Base-by-base conservation (phyloP, 495 filamentous ascomycete species). In the Pyronema omphalodes region DNA sequence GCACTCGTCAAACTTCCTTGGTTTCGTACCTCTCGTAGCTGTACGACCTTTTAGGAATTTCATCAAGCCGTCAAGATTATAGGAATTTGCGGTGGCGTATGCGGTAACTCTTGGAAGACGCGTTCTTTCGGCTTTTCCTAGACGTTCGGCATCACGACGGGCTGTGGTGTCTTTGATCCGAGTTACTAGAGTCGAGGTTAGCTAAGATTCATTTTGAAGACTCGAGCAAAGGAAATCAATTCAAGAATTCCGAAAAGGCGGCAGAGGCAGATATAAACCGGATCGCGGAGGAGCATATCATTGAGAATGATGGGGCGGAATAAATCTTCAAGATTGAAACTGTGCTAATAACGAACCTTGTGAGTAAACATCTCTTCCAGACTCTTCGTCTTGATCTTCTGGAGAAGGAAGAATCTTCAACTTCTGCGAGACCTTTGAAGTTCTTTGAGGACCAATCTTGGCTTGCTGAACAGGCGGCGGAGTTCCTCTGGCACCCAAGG, bases 151-250 rank as follows among this genome's bases (percentile, higher is more conserved):
- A 74, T 95, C 93, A 57, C 91, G 78, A 51, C 91, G 73, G 9
- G 91, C 89, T 0, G 85, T 93, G 2, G 88, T 88, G 66, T 98
- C 91, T 68, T 95, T 96, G 68, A 98, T 96, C 36, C 93, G 80
- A 8, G 77, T 70, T 75, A 93, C 74, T 54, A 14, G n/a, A 37
- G 36, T 9, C 44, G 11, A 15, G 44, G 44, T 47, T 11, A 47
- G 39, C 17, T 43, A 6, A 43, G 1, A 2, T 41, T 7, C 39
- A 12, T 41, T 41, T 17, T 3, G 3, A 41, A 41, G 15, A 17
- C 39, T 17, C 15, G 11, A 41, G 11, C 3, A 7, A 47, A 11
- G 19, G 12, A 9, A 7, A n/a, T 14, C 44, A 9, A n/a, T 51
- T 29, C 23, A 5, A 29, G 23, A 29, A 29, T 29, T 29, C 23